Evolutionary conservation across 305 asterid genomes (phyloP), one percentile per base, ranked within the genome.

Genomic region (Solanum hybrid): DNA sequence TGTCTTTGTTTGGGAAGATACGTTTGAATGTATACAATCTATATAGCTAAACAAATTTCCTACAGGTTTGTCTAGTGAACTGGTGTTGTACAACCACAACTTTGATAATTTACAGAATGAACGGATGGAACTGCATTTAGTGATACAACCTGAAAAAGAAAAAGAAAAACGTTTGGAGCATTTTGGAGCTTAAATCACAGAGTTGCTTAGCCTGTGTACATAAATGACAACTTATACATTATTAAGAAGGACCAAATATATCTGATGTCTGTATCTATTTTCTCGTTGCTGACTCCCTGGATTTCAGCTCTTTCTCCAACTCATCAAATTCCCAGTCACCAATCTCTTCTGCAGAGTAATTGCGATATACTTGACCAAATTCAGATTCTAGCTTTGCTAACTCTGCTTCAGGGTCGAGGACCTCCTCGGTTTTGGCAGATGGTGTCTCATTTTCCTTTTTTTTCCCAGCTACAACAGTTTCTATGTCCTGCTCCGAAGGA

Each of bases 281-380:
- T 69, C 89, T 88, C 11, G 83, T 89, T 20, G 93, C 90, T 34
- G 96, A 57, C 67, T 93, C 95, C 31, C 94, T 94, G 82, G 95
- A 92, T 90, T 88, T 92, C 90, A 97, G 91, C 93, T 95, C 99
- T 92, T 86, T 95, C 92, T 97, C 99, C 36, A 97, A 98, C 93
- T 97, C 99, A 73, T 96, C 99, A 36, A 97, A 97, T 92, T 96
- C 99, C 99, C 99, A 97, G 86, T 93, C 98, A 73, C 97, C 95
- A 78, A 97, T 94, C 90, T 97, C 99, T 92, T 96, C 98, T 1
- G 94, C 90, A n/a, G 98, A 90, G 94, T 96, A 94, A 73, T 95
- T 94, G 88, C 91, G 92, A 87, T 94, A 92, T 64, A 95, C 94
- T 61, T 96, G 95, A 40, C 99, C 99, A 57, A 97, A 96, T 93